These are phyloP conservation scores for Neofusicoccum laricinum DNA, from an alignment of 2,329 filamentous ascomycete genomes.

Conservation along the genomic window DNA sequence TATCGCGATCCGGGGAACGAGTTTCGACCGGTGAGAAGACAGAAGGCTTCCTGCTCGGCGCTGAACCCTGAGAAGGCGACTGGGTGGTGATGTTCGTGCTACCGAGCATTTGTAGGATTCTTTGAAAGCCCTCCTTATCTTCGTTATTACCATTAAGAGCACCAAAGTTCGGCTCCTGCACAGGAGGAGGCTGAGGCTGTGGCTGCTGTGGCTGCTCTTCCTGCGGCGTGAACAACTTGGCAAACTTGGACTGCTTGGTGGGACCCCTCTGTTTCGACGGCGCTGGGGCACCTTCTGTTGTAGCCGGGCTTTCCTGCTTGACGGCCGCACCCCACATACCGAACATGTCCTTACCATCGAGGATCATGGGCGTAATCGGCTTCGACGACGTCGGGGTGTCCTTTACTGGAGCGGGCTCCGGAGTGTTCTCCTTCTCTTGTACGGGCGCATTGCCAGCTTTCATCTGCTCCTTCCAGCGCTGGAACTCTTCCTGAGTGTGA, in stretches of 20 bases:
- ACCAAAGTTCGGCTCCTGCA: constrained; percentile 24
- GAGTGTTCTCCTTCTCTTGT: constrained; percentile 43
- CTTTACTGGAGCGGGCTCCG: constrained; percentile 28
- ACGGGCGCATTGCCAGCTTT: constrained; percentile 58
- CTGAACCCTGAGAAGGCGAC: constrained; percentile 16
- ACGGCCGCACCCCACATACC: constrained; percentile 52
- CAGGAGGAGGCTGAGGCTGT: neutral
- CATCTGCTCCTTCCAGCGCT: constrained; percentile 92
- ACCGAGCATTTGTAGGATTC: constrained; percentile 78
- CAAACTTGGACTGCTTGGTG: constrained; percentile 75
- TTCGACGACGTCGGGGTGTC: constrained; percentile 34
- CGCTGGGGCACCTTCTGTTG: constrained; percentile 18
- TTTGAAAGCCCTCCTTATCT: constrained; percentile 83
- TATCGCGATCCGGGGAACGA: constrained; percentile 11
- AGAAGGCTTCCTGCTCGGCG: neutral
- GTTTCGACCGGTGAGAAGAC: constrained; percentile 3
- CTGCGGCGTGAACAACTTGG: constrained; percentile 61
- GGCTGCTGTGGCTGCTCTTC: constrained; percentile 31
- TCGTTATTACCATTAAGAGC: constrained; percentile 49
- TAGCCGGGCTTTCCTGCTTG: constrained; percentile 23
- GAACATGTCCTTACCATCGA: constrained; percentile 72
- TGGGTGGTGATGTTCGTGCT: constrained; percentile 30
- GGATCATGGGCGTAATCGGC: constrained; percentile 58
- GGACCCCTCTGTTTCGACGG: constrained; percentile 36
- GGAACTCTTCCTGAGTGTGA: constrained; percentile 86